phyloP scores from a whole-genome alignment of 139 green algal genomes.

The Coelastrella sp. region DNA sequence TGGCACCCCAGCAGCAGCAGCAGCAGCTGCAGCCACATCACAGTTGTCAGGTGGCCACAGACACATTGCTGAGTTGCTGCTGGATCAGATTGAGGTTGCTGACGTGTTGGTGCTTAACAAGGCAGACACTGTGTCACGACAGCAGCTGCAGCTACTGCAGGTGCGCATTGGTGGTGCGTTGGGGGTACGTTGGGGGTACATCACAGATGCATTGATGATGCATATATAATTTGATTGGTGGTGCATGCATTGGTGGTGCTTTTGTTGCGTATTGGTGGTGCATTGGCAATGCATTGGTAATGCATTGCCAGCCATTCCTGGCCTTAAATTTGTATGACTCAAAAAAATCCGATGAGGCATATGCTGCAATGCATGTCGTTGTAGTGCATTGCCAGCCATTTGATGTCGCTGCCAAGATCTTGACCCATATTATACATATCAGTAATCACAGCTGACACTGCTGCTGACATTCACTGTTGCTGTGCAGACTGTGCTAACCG shows the following conservation, averaged over 20 bases:
- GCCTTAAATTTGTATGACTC: no score
- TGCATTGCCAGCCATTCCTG: no score
- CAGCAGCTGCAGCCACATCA: slow-evolving; percentile 42
- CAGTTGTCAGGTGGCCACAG: slow-evolving; percentile 63
- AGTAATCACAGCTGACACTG: background rate
- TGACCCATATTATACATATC: no score
- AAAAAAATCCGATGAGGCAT: no score
- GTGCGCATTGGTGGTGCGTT: background rate
- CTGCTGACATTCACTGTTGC: background rate
- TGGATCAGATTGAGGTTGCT: slow-evolving; percentile 86
- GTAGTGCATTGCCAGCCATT: background rate
- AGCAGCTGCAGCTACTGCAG: slow-evolving; percentile 13
- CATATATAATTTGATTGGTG: no score
- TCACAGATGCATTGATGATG: no score
- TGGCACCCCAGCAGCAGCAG: slow-evolving; percentile 10
- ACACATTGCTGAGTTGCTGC: slow-evolving; percentile 76
- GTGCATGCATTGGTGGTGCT: no score
- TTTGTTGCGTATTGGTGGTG: no score
- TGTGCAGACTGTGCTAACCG: slow-evolving; percentile 50
- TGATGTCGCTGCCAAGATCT: background rate
- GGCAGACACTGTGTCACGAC: slow-evolving; percentile 38
- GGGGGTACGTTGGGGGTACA: no score
- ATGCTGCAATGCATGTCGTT: no score
- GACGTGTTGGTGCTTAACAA: slow-evolving; percentile 91
- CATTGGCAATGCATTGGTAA: no score